Evolutionary conservation across 1,284 basidiomycete species (phyloP).

Genomic region (Sanguinoderma infundibulare): DNA sequence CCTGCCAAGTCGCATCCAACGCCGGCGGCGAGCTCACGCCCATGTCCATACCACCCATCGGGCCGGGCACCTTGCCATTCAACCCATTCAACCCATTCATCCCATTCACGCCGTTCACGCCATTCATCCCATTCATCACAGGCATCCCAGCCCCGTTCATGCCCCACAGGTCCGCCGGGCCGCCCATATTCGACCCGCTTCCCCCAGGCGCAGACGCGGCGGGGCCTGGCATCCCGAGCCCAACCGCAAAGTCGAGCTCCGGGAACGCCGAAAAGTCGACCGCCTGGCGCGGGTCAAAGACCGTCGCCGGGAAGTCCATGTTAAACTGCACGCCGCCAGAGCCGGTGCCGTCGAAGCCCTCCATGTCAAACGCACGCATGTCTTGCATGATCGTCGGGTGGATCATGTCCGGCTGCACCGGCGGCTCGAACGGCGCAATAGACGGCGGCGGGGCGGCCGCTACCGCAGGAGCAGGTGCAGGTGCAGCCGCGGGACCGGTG

Average conservation of each 20-base stretch:
- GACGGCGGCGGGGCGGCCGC: not conserved
- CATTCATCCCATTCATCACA: not conserved
- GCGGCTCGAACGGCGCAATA: constrained; percentile 1
- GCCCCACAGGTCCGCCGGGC: not conserved
- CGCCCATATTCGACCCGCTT: not conserved
- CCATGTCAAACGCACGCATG: constrained; percentile 43
- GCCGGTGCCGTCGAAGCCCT: constrained; percentile 3
- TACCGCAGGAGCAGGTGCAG: not conserved
- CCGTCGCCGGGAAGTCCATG: constrained; percentile 28
- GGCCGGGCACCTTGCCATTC: not conserved
- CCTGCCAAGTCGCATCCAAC: constrained; percentile 67
- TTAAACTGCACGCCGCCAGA: constrained; percentile 22
- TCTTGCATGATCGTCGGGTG: constrained; percentile 50
- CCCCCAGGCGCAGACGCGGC: not conserved
- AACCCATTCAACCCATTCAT: not conserved
- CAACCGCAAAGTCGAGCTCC: constrained; percentile 19
- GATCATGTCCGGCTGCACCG: constrained; percentile 33
- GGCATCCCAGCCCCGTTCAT: not conserved
- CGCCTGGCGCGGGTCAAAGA: constrained; percentile 25
- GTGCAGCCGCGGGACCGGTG: too few relatives aligned
- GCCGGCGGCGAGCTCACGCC: constrained; percentile 28
- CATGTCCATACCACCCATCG: not conserved
- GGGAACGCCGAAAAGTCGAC: constrained; percentile 24
- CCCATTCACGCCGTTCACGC: not conserved
- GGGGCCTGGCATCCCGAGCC: not conserved